These are phyloP conservation scores for Xylaria sp. DNA, from an alignment of 2,329 filamentous ascomycete species.

Conservation along the genomic window DNA sequence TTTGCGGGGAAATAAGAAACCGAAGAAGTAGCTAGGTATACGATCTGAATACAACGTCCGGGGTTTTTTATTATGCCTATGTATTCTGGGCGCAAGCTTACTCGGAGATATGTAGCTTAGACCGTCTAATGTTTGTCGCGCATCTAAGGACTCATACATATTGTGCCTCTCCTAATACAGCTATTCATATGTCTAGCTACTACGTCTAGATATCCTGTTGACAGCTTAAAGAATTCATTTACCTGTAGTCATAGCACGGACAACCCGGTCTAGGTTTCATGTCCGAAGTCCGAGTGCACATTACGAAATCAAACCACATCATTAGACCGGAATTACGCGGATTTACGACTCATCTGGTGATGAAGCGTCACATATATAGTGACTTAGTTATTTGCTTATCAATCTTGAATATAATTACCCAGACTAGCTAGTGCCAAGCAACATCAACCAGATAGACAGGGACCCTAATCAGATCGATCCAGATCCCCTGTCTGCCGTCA, in stretches of 20 bases:
- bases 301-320: not conserved
- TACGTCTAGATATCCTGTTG: not conserved
- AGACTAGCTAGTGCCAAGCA: not conserved
- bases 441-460: not conserved
- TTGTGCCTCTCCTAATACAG: not conserved
- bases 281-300: slow-evolving; percentile 3
- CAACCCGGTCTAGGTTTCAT: not conserved
- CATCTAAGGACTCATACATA: not conserved
- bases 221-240: not conserved
- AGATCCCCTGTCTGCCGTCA: not conserved
- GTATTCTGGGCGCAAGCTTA: not conserved
- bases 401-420: not conserved
- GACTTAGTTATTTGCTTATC: not conserved
- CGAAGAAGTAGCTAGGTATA: not conserved
- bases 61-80: not conserved
- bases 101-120: not conserved
- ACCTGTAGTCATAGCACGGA: not conserved
- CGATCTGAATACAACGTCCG: not conserved
- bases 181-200: not conserved
- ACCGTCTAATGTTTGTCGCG: not conserved
- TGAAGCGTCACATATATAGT: not conserved
- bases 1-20: too few species aligned
- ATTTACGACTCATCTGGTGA: not conserved
- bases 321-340: slow-evolving; percentile 11
- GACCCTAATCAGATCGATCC: not conserved